Evolutionary conservation across 2,329 filamentous ascomycete genomes (phyloP).

Genomic region (Alternaria sp.): DNA sequence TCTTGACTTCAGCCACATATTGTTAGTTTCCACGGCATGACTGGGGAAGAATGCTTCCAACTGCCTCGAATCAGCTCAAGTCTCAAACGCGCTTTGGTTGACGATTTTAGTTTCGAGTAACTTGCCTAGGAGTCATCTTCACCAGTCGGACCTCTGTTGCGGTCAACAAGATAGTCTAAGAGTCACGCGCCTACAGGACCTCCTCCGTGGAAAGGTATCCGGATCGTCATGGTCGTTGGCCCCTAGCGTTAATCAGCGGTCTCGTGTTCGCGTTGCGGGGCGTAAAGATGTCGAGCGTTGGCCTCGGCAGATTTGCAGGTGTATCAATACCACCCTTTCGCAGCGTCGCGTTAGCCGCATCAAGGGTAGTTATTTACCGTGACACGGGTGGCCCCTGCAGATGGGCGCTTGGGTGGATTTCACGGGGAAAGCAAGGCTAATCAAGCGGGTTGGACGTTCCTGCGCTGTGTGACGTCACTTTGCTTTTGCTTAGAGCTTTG

Average conservation of each 20-base stretch:
- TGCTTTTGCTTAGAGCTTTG: background rate
- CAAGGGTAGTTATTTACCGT: background rate
- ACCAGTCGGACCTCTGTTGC: background rate
- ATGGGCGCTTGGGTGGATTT: background rate
- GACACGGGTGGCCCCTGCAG: background rate
- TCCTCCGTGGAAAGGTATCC: background rate
- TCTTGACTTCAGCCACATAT: background rate
- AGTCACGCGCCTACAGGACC: background rate
- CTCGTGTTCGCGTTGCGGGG: background rate
- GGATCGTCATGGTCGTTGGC: background rate
- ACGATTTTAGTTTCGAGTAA: background rate
- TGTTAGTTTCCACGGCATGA: background rate
- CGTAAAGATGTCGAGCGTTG: background rate
- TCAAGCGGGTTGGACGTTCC: background rate
- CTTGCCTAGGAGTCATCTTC: background rate
- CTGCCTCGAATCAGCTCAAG: background rate
- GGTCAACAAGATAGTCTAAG: background rate
- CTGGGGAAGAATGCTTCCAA: background rate
- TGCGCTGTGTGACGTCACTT: background rate
- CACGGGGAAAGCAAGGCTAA: background rate
- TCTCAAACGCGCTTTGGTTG: background rate
- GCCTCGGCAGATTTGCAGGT: background rate
- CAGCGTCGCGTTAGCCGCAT: background rate
- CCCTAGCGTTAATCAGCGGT: background rate
- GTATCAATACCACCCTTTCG: background rate